Conservation (phyloP, 208 protist species). For the Sergeia podlipaevii region DNA sequence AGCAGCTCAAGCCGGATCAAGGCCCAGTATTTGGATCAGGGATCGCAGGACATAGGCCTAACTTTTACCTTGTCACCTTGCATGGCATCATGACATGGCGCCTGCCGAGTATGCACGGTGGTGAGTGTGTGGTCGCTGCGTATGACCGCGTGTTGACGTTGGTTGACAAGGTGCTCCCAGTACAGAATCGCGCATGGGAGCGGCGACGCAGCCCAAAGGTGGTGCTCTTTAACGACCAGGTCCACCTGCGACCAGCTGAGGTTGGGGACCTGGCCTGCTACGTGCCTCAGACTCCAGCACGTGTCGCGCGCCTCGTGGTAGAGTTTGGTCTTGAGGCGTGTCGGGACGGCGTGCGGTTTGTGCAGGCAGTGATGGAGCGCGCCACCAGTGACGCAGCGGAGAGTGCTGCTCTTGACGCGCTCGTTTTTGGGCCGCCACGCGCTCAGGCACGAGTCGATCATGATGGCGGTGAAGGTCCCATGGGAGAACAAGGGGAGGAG, state of each 20-base stretch:
- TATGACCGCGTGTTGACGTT: conserved; percentile 69
- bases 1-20: no score
- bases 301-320: conserved; percentile 54
- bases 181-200: conserved; percentile 56
- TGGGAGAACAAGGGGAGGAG: conserved; percentile 1
- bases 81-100: conserved; percentile 82
- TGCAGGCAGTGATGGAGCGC: conserved; percentile 65
- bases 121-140: conserved; percentile 33
- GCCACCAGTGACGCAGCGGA: conserved; percentile 55
- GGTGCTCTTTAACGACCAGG: conserved; percentile 61
- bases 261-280: conserved; percentile 11
- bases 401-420: conserved; percentile 49
- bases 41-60: neutral
- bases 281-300: conserved; percentile 20
- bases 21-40: neutral
- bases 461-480: neutral
- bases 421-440: conserved; percentile 46
- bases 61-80: conserved; percentile 58
- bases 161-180: conserved; percentile 44
- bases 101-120: conserved; percentile 63
- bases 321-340: conserved; percentile 80
- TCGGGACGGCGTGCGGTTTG: conserved; percentile 47
- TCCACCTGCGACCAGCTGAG: conserved; percentile 39
- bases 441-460: neutral
- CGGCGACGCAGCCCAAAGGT: conserved; percentile 52